phyloP scores from a whole-genome alignment of 2,329 filamentous ascomycete genomes.

The Beauveria pseudobassiana region DNA sequence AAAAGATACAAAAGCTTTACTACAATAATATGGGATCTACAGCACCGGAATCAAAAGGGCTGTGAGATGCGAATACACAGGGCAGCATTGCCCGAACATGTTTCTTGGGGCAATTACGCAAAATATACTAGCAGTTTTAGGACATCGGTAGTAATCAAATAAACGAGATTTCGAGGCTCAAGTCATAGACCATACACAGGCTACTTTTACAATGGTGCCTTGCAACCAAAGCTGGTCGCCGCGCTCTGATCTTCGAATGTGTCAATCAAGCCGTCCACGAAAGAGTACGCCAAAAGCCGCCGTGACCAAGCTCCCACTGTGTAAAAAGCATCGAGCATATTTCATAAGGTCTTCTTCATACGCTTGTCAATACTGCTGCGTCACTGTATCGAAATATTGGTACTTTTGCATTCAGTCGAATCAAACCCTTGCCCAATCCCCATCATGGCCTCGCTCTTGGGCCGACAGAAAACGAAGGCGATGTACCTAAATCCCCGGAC shows the following conservation, averaged over 20 bases:
- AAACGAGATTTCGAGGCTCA: not conserved
- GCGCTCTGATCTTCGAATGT: not conserved
- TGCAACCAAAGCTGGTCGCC: not conserved
- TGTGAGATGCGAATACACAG: not conserved
- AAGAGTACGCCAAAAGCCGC: not conserved
- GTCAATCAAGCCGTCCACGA: not conserved
- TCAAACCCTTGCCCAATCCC: not conserved
- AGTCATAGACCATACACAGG: too few relatives aligned
- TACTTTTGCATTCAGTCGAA: not conserved
- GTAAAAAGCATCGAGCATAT: not conserved
- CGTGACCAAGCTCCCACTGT: not conserved
- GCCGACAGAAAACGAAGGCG: too few relatives aligned
- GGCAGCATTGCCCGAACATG: not conserved
- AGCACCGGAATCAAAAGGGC: not conserved
- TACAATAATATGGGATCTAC: slow-evolving; percentile 2
- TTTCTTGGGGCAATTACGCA: not conserved
- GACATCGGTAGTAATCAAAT: not conserved
- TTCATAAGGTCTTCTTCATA: not conserved
- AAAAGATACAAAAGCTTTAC: not conserved
- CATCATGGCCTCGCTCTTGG: not conserved
- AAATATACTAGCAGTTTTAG: not conserved
- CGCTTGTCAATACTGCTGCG: not conserved
- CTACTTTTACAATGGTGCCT: not conserved
- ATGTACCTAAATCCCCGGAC: too few relatives aligned
- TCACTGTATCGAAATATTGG: not conserved